A percentile compares a stretch with the other conserved stretches of the same genome.
phyloP scores from a whole-genome alignment of 805 yeast genomes.

The Wickerhamiella azymoides region DNA sequence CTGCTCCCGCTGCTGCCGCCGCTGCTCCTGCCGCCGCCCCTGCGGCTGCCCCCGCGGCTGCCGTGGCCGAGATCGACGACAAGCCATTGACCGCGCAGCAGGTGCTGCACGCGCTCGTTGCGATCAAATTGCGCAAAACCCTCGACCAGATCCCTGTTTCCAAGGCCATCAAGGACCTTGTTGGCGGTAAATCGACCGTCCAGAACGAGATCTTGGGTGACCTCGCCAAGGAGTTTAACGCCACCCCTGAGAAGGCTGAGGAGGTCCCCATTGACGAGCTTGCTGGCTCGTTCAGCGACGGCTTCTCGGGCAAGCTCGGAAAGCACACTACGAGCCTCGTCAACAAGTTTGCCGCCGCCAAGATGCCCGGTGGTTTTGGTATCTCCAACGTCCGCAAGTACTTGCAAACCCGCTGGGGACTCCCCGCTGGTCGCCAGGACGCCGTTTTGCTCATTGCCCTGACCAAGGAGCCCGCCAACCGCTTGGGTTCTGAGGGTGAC shows the following conservation, averaged over 20 bases:
- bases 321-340: slow-evolving; percentile 82
- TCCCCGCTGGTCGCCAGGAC: slow-evolving; percentile 90
- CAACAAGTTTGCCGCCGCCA: slow-evolving; percentile 84
- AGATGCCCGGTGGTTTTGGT: slow-evolving; percentile 99
- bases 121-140: slow-evolving; percentile 88
- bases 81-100: slow-evolving; percentile 78
- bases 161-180: slow-evolving; percentile 92
- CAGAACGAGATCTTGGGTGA: slow-evolving; percentile 99
- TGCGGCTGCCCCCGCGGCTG: slow-evolving; percentile 59
- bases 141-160: slow-evolving; percentile 73
- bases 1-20: slow-evolving; percentile 47
- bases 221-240: slow-evolving; percentile 93
- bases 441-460: slow-evolving; percentile 70
- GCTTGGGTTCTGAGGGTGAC: slow-evolving; percentile 75
- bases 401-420: slow-evolving; percentile 83
- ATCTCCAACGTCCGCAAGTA: slow-evolving; percentile 85
- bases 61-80: slow-evolving; percentile 76
- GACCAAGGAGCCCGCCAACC: slow-evolving; percentile 79
- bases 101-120: slow-evolving; percentile 77
- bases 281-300: slow-evolving; percentile 88
- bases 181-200: slow-evolving; percentile 96
- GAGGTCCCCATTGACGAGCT: slow-evolving; percentile 92
- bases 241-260: slow-evolving; percentile 98
- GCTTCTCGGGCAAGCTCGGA: slow-evolving; percentile 80
- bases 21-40: slow-evolving; percentile 44